Evolutionary conservation across 2,329 filamentous ascomycete species (phyloP), one percentile per base, ranked within the genome.

Genomic region (Colletotrichum aenigma): DNA sequence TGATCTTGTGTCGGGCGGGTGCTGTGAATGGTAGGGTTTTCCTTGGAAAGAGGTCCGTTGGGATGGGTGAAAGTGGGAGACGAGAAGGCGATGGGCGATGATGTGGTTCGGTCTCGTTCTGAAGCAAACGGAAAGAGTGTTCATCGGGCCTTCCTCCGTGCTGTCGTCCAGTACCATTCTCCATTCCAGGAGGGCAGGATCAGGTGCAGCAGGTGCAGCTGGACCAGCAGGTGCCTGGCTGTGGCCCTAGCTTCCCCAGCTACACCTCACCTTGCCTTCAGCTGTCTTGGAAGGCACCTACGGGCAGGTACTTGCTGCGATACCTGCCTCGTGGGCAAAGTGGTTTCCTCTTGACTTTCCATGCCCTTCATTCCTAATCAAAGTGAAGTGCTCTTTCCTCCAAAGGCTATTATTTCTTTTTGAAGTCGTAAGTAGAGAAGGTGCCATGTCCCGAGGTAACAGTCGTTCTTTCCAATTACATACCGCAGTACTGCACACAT

Each of bases 231-330:
- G 61, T 73, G 69, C 69, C 69, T 73, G 24, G 13, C 2, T 7
- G 56, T 73, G 70, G 69, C 18, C 70, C 70, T 64, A 68, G 73
- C 73, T 75, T 38, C 56, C 24, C 38, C 66, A 60, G 60, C 71
- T 65, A 34, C 66, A 71, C 58, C 34, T 64, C 36, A 62, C 55
- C 43, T 61, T 61, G 24, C 55, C 70, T 74, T 71, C 52, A 64
- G 61, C 60, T 34, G 60, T 34, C 32, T 24, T 36, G 60, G 32
- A 62, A 62, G 60, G 32, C 28, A 38, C 13, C 32, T 60, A 60
- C 3, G 24, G 24, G 24, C 56, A 62, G 62, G 36, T 32, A 66
- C 62, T n/a, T 52, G 62, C 24, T 66, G 36, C 36, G 13, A 21
- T 38, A 66, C 36, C 62, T 34, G 26, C 16, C 38, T 66, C n/a